Percentiles rank a stretch among this genome's conserved stretches.
phyloP scores from a whole-genome alignment of 495 filamentous ascomycete genomes.

The Neurospora sp. region DNA sequence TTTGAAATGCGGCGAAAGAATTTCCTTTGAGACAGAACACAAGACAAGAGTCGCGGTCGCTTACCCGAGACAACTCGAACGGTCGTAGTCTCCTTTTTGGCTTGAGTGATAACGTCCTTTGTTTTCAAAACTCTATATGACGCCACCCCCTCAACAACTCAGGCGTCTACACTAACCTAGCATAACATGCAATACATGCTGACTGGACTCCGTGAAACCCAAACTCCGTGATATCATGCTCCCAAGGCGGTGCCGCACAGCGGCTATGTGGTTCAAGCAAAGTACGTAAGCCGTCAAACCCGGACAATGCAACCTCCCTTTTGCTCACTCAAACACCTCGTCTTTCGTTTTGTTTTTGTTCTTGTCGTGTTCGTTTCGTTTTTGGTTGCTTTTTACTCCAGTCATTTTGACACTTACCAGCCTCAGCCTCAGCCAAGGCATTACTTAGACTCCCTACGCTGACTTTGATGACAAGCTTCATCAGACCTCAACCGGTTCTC shows the following conservation, averaged over 20 bases:
- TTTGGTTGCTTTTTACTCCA: background rate
- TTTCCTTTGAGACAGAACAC: background rate
- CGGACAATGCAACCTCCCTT: background rate
- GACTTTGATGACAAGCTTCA: slow-evolving; percentile 5
- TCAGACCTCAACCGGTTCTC: slow-evolving; percentile 19
- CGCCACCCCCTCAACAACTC: background rate
- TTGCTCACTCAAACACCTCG: background rate
- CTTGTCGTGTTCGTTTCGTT: background rate
- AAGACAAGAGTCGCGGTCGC: background rate
- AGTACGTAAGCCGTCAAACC: background rate
- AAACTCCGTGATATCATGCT: background rate
- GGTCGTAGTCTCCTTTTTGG: background rate
- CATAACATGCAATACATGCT: background rate
- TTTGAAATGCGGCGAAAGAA: background rate
- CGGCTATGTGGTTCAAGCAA: background rate
- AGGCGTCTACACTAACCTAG: background rate
- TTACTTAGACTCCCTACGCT: background rate
- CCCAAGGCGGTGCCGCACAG: background rate
- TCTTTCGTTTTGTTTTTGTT: background rate
- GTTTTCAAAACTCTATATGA: background rate
- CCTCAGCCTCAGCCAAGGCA: background rate
- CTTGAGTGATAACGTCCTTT: background rate
- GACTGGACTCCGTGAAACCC: background rate
- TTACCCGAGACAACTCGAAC: background rate
- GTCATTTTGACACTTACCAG: background rate